phyloP scores from a whole-genome alignment of 2,329 filamentous ascomycete species.

The Didymella exigua region DNA sequence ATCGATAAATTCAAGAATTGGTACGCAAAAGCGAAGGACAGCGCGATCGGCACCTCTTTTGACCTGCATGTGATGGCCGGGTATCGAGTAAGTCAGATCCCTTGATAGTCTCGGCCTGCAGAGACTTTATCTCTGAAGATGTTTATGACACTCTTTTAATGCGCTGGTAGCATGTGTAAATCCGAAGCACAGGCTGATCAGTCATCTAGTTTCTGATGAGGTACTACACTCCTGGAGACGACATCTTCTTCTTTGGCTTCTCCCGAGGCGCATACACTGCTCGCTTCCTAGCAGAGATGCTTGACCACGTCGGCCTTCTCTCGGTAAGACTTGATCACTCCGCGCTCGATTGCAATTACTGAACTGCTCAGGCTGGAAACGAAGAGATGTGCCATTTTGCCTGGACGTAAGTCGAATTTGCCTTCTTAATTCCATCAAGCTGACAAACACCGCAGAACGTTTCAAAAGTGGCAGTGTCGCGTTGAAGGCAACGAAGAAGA shows the following conservation, averaged over 20 bases:
- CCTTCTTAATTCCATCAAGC: neutral
- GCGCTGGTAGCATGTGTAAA: neutral
- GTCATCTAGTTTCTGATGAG: conserved; percentile 54
- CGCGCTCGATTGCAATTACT: neutral
- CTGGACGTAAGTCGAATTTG: conserved; percentile 63
- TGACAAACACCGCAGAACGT: conserved; percentile 54
- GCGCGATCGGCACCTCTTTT: conserved; percentile 74
- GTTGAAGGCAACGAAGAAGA: conserved; percentile 47
- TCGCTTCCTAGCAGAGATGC: conserved; percentile 73
- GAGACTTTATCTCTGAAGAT: too few relatives aligned
- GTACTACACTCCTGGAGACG: conserved; percentile 55
- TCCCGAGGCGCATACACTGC: conserved; percentile 59
- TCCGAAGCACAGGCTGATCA: neutral
- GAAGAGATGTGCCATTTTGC: conserved; percentile 85
- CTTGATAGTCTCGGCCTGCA: too few relatives aligned
- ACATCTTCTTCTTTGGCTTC: conserved; percentile 58
- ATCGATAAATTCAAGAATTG: conserved; percentile 66
- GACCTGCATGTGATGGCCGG: conserved; percentile 83
- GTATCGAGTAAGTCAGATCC: conserved; percentile 69
- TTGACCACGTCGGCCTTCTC: conserved; percentile 79
- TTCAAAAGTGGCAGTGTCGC: conserved; percentile 73
- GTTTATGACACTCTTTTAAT: neutral
- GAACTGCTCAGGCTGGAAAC: conserved; percentile 65
- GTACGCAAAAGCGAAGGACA: conserved; percentile 77
- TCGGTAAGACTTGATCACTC: conserved; percentile 48